Conservation (phyloP, 306 rosid species). For the Cucurbita maxima region DNA sequence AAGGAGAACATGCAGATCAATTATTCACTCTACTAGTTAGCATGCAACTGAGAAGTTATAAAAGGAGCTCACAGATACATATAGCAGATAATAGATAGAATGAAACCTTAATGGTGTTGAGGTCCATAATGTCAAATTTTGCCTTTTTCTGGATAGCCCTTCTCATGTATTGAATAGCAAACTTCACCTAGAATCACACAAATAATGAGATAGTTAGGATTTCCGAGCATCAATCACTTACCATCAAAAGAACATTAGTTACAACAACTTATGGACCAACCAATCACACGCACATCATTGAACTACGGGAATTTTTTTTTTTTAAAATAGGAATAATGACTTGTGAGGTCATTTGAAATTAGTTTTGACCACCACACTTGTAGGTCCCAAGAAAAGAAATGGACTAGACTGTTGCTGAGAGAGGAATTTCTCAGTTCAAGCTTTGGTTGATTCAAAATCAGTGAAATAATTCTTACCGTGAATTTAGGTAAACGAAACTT, state of each 20-base stretch:
- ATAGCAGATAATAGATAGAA: background rate
- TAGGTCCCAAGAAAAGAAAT: background rate
- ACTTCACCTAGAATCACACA: conserved; percentile 47
- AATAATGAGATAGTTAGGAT: background rate
- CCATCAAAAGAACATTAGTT: background rate
- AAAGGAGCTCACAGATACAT: background rate
- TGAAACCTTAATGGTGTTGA: conserved; percentile 68
- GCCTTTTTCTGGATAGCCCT: conserved; percentile 87
- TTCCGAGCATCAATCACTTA: background rate
- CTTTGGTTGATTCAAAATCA: background rate
- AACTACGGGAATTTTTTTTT: no score
- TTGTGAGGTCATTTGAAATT: background rate
- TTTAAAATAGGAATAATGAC: background rate
- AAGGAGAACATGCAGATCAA: background rate
- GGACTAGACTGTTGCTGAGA: background rate
- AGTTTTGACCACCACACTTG: background rate
- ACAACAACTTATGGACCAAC: background rate
- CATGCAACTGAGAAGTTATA: background rate
- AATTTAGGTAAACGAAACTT: conserved; percentile 76
- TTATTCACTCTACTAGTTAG: background rate
- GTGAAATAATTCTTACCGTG: conserved; percentile 48
- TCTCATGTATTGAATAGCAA: conserved; percentile 88
- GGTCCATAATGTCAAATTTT: conserved; percentile 72
- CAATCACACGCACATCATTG: background rate
- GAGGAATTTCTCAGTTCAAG: background rate